Conservation (phyloP, 2,329 filamentous ascomycete species). For the Leptodontidium sp. region DNA sequence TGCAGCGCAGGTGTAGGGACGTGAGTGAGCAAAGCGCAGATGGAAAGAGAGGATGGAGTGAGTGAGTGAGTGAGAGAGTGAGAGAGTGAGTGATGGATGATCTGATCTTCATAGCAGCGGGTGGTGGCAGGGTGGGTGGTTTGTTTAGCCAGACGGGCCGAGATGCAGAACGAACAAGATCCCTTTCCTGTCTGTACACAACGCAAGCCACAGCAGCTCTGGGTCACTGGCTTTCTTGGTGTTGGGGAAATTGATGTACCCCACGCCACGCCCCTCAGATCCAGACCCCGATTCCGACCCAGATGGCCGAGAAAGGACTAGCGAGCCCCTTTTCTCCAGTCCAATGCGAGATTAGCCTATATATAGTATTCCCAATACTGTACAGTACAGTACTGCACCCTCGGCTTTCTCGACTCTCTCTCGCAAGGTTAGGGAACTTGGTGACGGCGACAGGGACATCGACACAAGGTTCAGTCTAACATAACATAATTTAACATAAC, state of each 20-base stretch:
- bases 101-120: background rate
- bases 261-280: too few relatives aligned
- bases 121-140: background rate
- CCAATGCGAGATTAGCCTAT: too few relatives aligned
- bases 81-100: background rate
- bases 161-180: background rate
- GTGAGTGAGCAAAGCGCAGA: background rate
- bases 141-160: conserved; percentile 13
- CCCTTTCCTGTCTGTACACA: background rate
- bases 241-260: background rate
- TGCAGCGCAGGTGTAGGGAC: background rate
- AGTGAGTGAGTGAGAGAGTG: background rate
- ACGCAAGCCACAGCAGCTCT: background rate
- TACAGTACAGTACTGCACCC: too few relatives aligned
- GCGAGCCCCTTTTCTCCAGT: too few relatives aligned
- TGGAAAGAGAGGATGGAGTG: background rate
- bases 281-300: too few relatives aligned
- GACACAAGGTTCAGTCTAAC: too few relatives aligned
- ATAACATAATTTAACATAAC: too few relatives aligned
- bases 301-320: too few relatives aligned
- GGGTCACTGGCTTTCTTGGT: background rate
- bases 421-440: too few relatives aligned
- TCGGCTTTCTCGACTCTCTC: too few relatives aligned
- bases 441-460: too few relatives aligned
- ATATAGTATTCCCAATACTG: too few relatives aligned